These are phyloP conservation scores for Yamadazyma dushanensis DNA, from an alignment of 1,139 yeast genomes.

Conservation along the genomic window DNA sequence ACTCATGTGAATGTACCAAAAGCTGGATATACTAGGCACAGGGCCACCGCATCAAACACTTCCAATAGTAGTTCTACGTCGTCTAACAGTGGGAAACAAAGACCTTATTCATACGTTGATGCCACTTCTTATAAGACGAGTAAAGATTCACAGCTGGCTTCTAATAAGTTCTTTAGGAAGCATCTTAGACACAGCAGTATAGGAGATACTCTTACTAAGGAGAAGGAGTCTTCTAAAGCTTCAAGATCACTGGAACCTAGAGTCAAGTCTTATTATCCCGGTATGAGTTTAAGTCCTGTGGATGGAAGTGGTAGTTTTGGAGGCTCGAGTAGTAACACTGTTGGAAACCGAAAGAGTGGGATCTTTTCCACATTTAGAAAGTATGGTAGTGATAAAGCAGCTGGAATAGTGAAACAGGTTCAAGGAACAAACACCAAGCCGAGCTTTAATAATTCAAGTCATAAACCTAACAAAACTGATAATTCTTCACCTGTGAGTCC, in stretches of 20 bases:
- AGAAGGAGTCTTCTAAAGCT: conserved; percentile 6
- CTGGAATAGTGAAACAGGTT: conserved; percentile 25
- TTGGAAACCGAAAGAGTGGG: conserved; percentile 31
- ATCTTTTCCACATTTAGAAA: conserved; percentile 43
- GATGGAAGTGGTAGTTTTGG: conserved; percentile 9
- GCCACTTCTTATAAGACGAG: conserved; percentile 22
- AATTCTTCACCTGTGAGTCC: conserved; percentile 23
- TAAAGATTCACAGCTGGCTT: conserved; percentile 31
- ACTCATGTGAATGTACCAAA: conserved; percentile 18
- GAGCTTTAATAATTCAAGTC: conserved; percentile 7
- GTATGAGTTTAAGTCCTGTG: conserved; percentile 19
- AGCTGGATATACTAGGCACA: conserved; percentile 28
- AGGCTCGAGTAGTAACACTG: conserved; percentile 2
- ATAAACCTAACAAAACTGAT: conserved; percentile 13
- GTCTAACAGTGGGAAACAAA: conserved; percentile 24
- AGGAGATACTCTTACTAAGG: conserved; percentile 12
- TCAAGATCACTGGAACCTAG: conserved; percentile 5
- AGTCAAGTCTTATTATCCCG: conserved; percentile 17
- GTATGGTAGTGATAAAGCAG: conserved; percentile 45
- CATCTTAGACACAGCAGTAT: conserved; percentile 29
- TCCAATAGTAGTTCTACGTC: conserved; percentile 22
- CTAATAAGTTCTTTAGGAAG: conserved; percentile 57
- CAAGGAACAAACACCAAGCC: conserved; percentile 9
- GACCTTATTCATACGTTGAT: conserved; percentile 61
- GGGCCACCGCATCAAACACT: conserved; percentile 22